Evolutionary conservation across 78 protist genomes (phyloP), one percentile per base, ranked within the genome.

Genomic region (Dictyostelium purpureum): DNA sequence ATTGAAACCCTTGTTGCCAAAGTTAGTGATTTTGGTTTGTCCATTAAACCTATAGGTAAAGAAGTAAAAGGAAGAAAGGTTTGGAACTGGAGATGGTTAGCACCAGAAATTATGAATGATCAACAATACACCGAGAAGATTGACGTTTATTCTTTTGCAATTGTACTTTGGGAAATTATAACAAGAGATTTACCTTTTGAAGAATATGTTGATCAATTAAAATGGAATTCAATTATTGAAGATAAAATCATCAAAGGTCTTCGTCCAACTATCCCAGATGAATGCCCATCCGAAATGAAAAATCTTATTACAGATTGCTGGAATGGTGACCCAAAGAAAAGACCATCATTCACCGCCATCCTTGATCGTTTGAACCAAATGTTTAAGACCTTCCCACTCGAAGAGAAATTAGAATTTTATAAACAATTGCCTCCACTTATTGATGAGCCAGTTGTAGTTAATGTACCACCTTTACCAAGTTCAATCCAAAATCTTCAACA

Each of bases 21-120:
- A 70, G 94, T 90, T 31, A 71, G 82, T n/a, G 94, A 90, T 70
- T 90, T 90, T 52, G 94, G 94, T 35, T 31, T 90, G 21, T 73
- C 89, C 0, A 61, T 90, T 79, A 43, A 79, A 66, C 81, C 81
- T 2, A 21, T 85, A 18, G 92, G 79, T 45, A 85, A 85, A 31
- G 92, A 85, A 14, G 75, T 85, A 0, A 85, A 85, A 47, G 92
- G 92, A 61, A 70, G 92, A 70, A 85, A 70, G 33, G 92, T 85
- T 7, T 85, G 80, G 82, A 85, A 85, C 38, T 85, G 80, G 92
- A 26, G 92, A 31, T 90, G 94, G 94, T 54, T 81, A 42, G 94
- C 94, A 47, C 94, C 94, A 35, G 94, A 90, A 43, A 65, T 79
- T 37, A 78, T 77, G 56, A 49, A 49, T 7, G 75, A 88, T 63